These are phyloP conservation scores for Flaveria bidentis DNA, from an alignment of 129 eudicot genomes.

Conservation along the genomic window DNA sequence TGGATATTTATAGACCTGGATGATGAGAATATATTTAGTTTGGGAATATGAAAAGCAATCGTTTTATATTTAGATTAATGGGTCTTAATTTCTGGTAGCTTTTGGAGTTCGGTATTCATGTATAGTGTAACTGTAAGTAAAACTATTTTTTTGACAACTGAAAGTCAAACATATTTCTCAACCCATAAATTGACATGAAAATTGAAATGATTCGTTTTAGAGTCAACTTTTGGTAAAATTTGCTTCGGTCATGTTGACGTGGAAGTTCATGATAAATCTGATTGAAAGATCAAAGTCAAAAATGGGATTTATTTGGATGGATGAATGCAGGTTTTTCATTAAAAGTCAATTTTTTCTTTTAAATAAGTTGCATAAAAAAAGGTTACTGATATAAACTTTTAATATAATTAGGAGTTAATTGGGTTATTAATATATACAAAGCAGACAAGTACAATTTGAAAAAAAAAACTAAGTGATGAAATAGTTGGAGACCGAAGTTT, in stretches of 20 bases:
- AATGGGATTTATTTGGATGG: background rate
- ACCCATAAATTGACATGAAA: too few species aligned
- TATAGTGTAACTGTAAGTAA: background rate
- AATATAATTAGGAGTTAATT: too few species aligned
- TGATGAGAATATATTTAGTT: background rate
- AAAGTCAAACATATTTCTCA: background rate
- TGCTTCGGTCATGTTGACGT: background rate
- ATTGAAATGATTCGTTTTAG: background rate
- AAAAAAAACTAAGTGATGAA: too few species aligned
- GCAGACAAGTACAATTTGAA: too few species aligned
- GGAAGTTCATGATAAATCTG: background rate
- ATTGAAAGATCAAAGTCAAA: background rate
- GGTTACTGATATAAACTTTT: too few species aligned
- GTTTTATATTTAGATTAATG: background rate
- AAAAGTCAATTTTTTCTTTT: too few species aligned
- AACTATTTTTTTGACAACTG: background rate
- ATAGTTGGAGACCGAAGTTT: too few species aligned
- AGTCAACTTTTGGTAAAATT: background rate
- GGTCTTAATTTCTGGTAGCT: background rate
- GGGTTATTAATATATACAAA: too few species aligned
- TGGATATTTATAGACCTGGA: background rate
- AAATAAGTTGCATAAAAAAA: too few species aligned
- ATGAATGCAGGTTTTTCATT: background rate
- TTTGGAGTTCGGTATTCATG: background rate
- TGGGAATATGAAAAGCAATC: slow-evolving; percentile 6